These are phyloP conservation scores for Edaphochlamys debaryana DNA, from an alignment of 139 green algal genomes.

Conservation along the genomic window DNA sequence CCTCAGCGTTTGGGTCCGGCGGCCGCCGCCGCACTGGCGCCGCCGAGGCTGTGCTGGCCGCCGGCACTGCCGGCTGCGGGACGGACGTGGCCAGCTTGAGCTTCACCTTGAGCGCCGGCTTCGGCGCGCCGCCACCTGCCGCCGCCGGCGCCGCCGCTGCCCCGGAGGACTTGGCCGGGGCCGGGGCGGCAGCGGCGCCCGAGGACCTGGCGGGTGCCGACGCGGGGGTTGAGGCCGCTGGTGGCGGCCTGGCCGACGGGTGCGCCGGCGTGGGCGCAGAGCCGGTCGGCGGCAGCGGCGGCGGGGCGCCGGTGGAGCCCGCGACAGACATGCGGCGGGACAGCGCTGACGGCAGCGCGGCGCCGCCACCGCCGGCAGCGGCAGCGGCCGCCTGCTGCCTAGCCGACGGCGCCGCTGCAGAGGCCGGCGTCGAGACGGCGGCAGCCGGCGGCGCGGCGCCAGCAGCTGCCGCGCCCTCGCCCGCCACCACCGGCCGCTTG, in stretches of 20 bases:
- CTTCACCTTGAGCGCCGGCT: conserved; percentile 1
- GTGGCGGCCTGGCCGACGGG: neutral
- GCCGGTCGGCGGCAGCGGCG: no score
- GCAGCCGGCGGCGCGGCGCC: neutral
- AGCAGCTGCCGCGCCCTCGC: neutral
- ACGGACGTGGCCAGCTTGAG: neutral
- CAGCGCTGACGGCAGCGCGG: neutral
- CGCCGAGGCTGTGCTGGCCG: conserved; percentile 6
- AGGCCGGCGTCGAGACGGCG: no score
- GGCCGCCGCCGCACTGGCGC: neutral
- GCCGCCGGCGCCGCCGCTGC: neutral
- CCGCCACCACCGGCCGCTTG: neutral
- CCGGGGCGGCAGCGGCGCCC: neutral
- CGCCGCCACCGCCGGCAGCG: neutral
- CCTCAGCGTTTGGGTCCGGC: neutral
- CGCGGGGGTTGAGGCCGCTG: neutral
- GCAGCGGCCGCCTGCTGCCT: neutral
- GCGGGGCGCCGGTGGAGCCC: conserved; percentile 13
- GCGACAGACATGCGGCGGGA: neutral
- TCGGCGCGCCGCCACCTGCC: neutral
- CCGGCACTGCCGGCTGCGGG: neutral
- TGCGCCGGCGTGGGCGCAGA: neutral
- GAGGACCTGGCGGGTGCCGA: no score
- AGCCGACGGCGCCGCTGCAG: no score
- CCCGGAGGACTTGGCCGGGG: neutral